A percentile compares a stretch with the other conserved stretches of the same genome.
Conservation (phyloP, 1,139 yeast species). For the Geotrichum reessii region DNA sequence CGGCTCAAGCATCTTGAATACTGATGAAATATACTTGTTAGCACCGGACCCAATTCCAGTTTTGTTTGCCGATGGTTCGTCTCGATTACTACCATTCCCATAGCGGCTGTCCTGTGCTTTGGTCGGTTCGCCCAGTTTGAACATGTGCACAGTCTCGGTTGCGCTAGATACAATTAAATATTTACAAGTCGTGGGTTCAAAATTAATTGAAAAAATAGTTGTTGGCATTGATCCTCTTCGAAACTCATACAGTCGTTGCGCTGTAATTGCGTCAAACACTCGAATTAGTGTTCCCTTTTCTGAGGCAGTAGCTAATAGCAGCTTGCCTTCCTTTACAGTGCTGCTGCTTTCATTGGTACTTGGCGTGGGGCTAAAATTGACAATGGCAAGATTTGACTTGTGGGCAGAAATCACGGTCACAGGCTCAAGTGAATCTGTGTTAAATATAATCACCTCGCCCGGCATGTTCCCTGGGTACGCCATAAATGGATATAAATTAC, state of each 20-base stretch:
- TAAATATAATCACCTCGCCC: constrained; percentile 37
- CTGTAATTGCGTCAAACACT: constrained; percentile 78
- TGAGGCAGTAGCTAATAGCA: constrained; percentile 84
- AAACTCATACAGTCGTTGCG: constrained; percentile 79
- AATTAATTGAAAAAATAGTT: constrained; percentile 73
- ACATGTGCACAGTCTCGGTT: constrained; percentile 89
- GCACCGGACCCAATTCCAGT: too few relatives aligned
- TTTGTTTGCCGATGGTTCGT: too few relatives aligned
- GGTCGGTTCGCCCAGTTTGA: constrained; percentile 52
- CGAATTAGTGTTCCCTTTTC: constrained; percentile 92
- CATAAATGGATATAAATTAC: constrained; percentile 55
- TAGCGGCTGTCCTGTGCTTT: constrained; percentile 70
- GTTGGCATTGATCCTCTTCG: constrained; percentile 94
- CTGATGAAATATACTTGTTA: constrained; percentile 75
- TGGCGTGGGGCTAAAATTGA: constrained; percentile 90
- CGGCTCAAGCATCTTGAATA: constrained; percentile 84
- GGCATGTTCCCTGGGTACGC: constrained; percentile 81
- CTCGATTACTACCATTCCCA: too few relatives aligned
- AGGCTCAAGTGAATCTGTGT: constrained; percentile 37
- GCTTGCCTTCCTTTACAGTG: constrained; percentile 73
- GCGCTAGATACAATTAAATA: constrained; percentile 82
- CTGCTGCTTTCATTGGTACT: constrained; percentile 78
- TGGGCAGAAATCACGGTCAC: constrained; percentile 92
- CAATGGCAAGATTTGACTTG: constrained; percentile 68
- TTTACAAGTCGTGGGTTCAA: constrained; percentile 67